These are phyloP conservation scores for Suhomyces kunorum DNA, from an alignment of 1,139 yeast species.

Conservation along the genomic window DNA sequence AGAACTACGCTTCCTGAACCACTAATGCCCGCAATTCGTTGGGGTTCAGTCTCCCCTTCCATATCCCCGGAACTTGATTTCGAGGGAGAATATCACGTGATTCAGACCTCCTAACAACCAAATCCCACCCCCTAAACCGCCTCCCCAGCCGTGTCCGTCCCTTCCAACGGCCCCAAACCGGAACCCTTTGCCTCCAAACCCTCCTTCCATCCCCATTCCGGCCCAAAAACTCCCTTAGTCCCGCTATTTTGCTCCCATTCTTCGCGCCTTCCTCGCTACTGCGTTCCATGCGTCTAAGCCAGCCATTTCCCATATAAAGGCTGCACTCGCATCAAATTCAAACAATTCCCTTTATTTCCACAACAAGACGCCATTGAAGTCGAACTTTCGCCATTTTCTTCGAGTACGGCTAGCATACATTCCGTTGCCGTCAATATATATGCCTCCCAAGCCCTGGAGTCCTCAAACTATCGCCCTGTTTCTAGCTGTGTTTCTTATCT, in stretches of 20 bases:
- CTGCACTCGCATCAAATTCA: background rate
- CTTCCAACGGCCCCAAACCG: background rate
- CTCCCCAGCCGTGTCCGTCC: background rate
- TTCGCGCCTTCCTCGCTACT: background rate
- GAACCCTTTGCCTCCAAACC: background rate
- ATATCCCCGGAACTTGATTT: background rate
- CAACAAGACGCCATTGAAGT: background rate
- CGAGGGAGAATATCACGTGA: background rate
- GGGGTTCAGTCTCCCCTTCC: no score
- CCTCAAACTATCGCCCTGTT: background rate
- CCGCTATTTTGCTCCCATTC: background rate
- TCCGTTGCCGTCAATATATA: no score
- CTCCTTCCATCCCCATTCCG: background rate
- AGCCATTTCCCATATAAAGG: constrained; percentile 9
- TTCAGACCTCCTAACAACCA: background rate
- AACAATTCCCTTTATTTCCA: background rate
- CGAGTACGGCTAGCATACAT: no score
- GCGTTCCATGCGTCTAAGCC: constrained; percentile 11
- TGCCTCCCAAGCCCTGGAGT: no score
- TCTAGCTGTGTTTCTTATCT: background rate
- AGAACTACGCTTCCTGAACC: no score
- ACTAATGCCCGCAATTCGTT: no score
- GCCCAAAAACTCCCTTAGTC: background rate
- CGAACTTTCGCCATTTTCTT: no score
- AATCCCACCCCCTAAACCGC: background rate